Evolutionary conservation across 176 grass and related monocot genomes (phyloP), one percentile per base, ranked within the genome.

Genomic region (Metroxylon sagu): DNA sequence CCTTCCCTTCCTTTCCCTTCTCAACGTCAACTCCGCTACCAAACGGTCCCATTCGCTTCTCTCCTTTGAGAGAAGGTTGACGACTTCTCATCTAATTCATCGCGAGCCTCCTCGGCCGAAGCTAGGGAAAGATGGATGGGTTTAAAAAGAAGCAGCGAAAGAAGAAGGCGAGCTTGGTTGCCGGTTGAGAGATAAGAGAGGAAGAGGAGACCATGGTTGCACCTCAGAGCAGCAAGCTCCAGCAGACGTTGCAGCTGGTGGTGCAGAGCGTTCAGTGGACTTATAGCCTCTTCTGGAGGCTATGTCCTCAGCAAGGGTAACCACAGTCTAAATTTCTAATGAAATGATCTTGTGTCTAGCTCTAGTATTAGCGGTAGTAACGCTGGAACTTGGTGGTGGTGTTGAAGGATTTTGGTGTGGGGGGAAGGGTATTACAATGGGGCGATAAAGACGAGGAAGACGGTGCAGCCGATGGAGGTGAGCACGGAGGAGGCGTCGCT

Each of bases 401-500:
- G 17, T 5, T 63, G 14, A 25, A 89, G 90, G 25, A 60, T 80
- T 49, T 61, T 96, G 53, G 77, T 85, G 56, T 96, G 86, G 83
- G 74, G 77, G 51, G 91, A 85, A 43, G 92, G 92, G 5, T 83
- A 96, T 65, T 96, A 96, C 81, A 88, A 91, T 48, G 87, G 92
- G 4, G 68, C 76, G 27, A 73, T 97, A 61, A 91, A 85, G 92
- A 97, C 87, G 75, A 74, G 87, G 25, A 97, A 91, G 79, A 91
- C 81, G 69, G 83, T 85, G 69, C 79, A 78, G 60, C 66, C 79
- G 8, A 26, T 43, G 39, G 70, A 67, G 50, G 73, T 76, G n/a
- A 79, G 65, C 68, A 80, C 59, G 63, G 65, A 58, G 58, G 74
- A 79, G 67, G 83, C 61, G 5, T 64, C 73, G 19, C 74, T 80